Evolutionary conservation across 352 stramenopile genomes (phyloP), one percentile per base, ranked within the genome.

Genomic region (Bremia lactucae): DNA sequence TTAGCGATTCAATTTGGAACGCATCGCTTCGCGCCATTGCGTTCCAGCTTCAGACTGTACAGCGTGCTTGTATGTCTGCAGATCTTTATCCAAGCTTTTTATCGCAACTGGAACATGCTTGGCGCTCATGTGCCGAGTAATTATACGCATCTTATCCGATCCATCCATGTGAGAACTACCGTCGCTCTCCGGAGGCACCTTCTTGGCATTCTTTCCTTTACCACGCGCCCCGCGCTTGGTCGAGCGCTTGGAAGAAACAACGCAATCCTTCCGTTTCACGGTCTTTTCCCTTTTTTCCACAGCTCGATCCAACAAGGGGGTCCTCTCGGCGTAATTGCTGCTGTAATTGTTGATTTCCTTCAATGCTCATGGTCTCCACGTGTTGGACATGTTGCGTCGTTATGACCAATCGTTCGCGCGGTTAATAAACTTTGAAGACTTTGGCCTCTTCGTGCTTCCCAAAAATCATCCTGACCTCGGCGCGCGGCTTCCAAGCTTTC

Each of bases 381-480:
- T 46, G 28, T 18, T 21, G 8, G 5, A 47, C 18, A 20, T 38
- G 28, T 3, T 47, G 19, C 5, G 28, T 47, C 4, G n/a, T 22
- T 11, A 46, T 31, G 16, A 37, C 26, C 4, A 47, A 7, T 2
- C 28, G 28, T 1, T 33, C 19, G 2, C 26, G 18, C 3, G 40
- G 29, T 2, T 39, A 15, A n/a, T 47, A 39, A 4, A 39, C 40
- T 9, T 39, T 31, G 31, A 31, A 39, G 7, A 19, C 40, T 21
- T 47, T n/a, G n/a, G n/a, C n/a, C n/a, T n/a, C n/a, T n/a, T 47
- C 42, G 14, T 41, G 4, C 14, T 29, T 42, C 2, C 42, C 42
- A 8, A 40, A 1, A 3, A 39, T 39, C 11, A 31, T 29, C 6
- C 29, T 14, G 25, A 20, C 15, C 9, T 39, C 25, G 8, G 24